These are phyloP conservation scores for Cladosporium colombiae DNA, from an alignment of 2,329 filamentous ascomycete genomes.

Conservation along the genomic window DNA sequence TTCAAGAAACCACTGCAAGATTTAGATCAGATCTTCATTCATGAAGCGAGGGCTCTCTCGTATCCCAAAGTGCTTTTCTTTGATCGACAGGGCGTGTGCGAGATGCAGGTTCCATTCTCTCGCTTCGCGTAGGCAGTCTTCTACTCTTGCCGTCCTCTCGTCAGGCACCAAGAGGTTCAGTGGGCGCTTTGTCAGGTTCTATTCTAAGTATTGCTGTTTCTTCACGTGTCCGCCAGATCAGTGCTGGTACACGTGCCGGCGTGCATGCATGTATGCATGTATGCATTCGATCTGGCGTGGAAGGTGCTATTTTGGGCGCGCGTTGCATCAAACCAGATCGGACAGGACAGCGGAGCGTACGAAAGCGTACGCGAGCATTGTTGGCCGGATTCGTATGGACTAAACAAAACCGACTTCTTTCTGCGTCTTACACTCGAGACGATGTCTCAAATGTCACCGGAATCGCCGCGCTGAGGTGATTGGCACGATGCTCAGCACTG, in stretches of 20 bases:
- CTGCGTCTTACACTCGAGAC: no score
- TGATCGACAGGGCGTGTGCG: not conserved
- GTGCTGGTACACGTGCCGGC: not conserved
- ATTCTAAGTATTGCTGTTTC: not conserved
- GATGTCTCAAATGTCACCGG: not conserved
- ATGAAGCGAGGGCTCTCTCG: not conserved
- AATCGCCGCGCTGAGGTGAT: not conserved
- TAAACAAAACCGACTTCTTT: no score
- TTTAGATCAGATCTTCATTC: not conserved
- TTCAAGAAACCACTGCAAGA: not conserved
- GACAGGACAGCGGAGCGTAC: not conserved
- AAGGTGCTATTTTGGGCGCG: not conserved
- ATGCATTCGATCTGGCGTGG: not conserved
- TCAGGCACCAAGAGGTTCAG: not conserved
- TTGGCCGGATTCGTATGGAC: not conserved
- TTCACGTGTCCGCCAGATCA: not conserved
- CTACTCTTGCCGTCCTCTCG: no score
- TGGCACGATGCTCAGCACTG: no score
- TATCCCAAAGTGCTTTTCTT: not conserved
- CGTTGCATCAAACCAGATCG: not conserved
- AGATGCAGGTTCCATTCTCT: not conserved
- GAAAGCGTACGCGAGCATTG: not conserved
- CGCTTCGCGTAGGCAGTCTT: not conserved
- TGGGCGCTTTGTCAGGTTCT: not conserved
- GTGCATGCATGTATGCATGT: not conserved